These are phyloP conservation scores for Kluyveromyces marxianus DNA, from an alignment of 1,139 yeast species.

Conservation along the genomic window DNA sequence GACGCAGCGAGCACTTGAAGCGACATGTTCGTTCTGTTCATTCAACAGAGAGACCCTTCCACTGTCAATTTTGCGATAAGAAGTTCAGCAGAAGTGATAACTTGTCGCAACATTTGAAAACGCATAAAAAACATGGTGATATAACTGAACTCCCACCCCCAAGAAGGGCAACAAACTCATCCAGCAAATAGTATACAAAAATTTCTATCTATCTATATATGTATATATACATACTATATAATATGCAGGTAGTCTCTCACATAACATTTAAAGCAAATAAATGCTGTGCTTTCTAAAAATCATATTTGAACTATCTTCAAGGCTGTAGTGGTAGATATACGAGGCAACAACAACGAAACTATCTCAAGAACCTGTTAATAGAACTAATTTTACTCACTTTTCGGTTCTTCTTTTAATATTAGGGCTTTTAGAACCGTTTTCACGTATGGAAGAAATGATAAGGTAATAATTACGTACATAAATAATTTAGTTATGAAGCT, in stretches of 20 bases:
- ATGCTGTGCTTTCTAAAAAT: too few relatives aligned
- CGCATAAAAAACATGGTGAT: slow-evolving; percentile 42
- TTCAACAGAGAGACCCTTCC: slow-evolving; percentile 60
- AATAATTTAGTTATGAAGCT: too few relatives aligned
- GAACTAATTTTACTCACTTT: too few relatives aligned
- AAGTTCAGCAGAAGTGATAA: slow-evolving; percentile 74
- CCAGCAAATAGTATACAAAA: not conserved
- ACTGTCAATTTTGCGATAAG: slow-evolving; percentile 62
- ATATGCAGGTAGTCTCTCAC: too few relatives aligned
- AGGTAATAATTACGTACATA: too few relatives aligned
- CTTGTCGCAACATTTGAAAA: slow-evolving; percentile 68
- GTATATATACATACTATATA: too few relatives aligned
- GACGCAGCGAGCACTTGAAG: slow-evolving; percentile 73
- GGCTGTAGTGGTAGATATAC: too few relatives aligned
- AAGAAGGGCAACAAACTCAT: slow-evolving; percentile 2
- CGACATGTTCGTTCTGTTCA: slow-evolving; percentile 71
- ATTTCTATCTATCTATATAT: too few relatives aligned
- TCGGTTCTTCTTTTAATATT: not conserved
- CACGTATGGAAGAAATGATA: not conserved
- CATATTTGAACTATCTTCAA: too few relatives aligned
- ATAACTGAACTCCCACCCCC: slow-evolving; percentile 6
- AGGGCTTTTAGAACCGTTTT: not conserved
- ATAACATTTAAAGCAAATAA: too few relatives aligned
- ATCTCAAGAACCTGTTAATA: too few relatives aligned
- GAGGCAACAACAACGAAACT: too few relatives aligned